phyloP scores from a whole-genome alignment of 495 filamentous ascomycete species.

The Lentithecium fluviatile region DNA sequence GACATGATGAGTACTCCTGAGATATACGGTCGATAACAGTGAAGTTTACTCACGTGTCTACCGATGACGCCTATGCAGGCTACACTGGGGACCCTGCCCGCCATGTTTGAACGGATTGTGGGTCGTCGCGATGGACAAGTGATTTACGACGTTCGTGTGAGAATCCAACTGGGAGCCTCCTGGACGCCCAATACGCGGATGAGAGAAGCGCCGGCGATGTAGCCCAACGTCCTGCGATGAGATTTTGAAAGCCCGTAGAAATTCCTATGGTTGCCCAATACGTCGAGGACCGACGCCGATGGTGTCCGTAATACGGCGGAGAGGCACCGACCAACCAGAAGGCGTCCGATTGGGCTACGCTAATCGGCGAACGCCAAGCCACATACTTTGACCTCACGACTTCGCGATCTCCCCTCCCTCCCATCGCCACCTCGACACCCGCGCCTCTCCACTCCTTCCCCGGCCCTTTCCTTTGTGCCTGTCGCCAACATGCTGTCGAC shows the following conservation, averaged over 20 bases:
- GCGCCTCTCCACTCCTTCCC: constrained; percentile 30
- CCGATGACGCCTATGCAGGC: constrained; percentile 92
- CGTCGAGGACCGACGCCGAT: too few relatives aligned
- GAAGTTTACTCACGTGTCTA: constrained; percentile 73
- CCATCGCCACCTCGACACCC: constrained; percentile 23
- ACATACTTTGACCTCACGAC: constrained; percentile 29
- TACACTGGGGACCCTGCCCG: constrained; percentile 59
- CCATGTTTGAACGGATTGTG: constrained; percentile 21
- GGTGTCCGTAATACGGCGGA: neutral
- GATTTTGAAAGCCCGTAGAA: too few relatives aligned
- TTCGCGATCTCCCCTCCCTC: constrained; percentile 5
- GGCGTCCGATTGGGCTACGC: constrained; percentile 3
- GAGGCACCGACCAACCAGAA: constrained; percentile 22
- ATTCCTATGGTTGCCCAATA: too few relatives aligned
- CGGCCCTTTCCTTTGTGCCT: constrained; percentile 24
- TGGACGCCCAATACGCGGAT: too few relatives aligned
- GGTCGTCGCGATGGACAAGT: too few relatives aligned
- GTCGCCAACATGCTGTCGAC: constrained; percentile 59
- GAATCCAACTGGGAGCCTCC: too few relatives aligned
- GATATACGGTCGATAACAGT: too few relatives aligned
- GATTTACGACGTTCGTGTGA: too few relatives aligned
- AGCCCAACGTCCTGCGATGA: too few relatives aligned
- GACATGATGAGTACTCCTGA: constrained; percentile 19
- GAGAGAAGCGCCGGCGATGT: too few relatives aligned
- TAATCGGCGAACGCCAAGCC: constrained; percentile 14